phyloP scores from a whole-genome alignment of 495 filamentous ascomycete genomes.

The Hypoxylon intermedium region DNA sequence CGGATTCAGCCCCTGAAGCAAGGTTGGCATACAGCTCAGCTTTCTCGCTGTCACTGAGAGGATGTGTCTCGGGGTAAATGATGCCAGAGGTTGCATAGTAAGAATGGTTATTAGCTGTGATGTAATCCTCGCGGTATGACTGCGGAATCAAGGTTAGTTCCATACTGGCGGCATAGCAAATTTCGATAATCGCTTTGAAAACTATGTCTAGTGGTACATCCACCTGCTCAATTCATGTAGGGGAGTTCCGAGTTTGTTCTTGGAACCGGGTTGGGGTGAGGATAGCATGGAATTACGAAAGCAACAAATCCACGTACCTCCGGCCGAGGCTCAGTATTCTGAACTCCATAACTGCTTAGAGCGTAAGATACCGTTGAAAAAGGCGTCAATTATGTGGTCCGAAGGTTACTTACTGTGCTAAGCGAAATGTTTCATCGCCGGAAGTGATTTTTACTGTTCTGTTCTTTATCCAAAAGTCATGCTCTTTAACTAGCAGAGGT shows the following conservation, averaged over 20 bases:
- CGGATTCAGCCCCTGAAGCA: slow-evolving; percentile 58
- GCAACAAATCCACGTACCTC: slow-evolving; percentile 35
- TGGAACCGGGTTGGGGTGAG: neutral
- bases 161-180: neutral
- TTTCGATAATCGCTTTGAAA: neutral
- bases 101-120: slow-evolving; percentile 54
- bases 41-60: slow-evolving; percentile 51
- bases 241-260: neutral
- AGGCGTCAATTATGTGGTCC: neutral
- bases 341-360: slow-evolving; percentile 49
- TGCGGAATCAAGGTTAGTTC: slow-evolving; percentile 7
- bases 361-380: neutral
- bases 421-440: slow-evolving; percentile 46
- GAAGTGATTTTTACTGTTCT: slow-evolving; percentile 48
- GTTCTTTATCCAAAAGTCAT: slow-evolving; percentile 56
- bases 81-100: slow-evolving; percentile 55
- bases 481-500: slow-evolving; percentile 57
- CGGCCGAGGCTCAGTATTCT: slow-evolving; percentile 58
- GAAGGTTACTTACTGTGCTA: slow-evolving; percentile 47
- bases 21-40: slow-evolving; percentile 53
- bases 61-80: slow-evolving; percentile 52
- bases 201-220: neutral
- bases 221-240: neutral
- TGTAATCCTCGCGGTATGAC: slow-evolving; percentile 57
- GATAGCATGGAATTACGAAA: neutral